phyloP scores from a whole-genome alignment of 2,329 filamentous ascomycete species.

The Fusarium oligoseptatum region DNA sequence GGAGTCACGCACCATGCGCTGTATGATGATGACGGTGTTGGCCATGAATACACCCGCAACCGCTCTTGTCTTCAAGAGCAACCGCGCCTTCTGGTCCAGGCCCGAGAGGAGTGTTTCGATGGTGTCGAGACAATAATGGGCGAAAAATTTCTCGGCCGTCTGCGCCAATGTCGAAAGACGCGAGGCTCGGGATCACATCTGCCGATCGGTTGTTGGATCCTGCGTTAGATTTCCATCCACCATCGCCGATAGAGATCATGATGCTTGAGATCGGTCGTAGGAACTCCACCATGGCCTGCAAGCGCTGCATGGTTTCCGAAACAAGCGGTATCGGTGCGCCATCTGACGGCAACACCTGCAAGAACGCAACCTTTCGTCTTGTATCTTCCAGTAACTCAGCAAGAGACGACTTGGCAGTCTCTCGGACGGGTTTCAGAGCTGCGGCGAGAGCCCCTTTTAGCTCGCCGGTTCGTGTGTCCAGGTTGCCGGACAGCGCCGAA shows the following conservation, averaged over 20 bases:
- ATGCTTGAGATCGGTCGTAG: conserved; percentile 88
- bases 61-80: conserved; percentile 81
- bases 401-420: conserved; percentile 90
- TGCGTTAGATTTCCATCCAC: conserved; percentile 80
- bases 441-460: conserved; percentile 86
- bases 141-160: conserved; percentile 91
- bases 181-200: conserved; percentile 77
- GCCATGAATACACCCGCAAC: conserved; percentile 90
- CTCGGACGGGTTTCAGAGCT: conserved; percentile 87
- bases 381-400: conserved; percentile 87
- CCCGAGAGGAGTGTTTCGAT: conserved; percentile 83
- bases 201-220: conserved; percentile 67
- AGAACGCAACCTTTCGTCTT: conserved; percentile 73
- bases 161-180: conserved; percentile 87
- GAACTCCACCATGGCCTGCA: conserved; percentile 90
- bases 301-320: conserved; percentile 84
- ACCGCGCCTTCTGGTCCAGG: conserved; percentile 80
- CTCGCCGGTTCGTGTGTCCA: conserved; percentile 87
- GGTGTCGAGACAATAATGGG: conserved; percentile 90
- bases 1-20: conserved; percentile 85
- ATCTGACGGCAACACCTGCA: conserved; percentile 80
- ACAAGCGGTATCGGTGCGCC: conserved; percentile 84
- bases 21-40: conserved; percentile 87
- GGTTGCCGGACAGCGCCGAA: conserved; percentile 79
- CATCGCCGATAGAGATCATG: conserved; percentile 91